Evolutionary conservation across 208 protist genomes (phyloP).

Genomic region (Trypanosoma grayi): DNA sequence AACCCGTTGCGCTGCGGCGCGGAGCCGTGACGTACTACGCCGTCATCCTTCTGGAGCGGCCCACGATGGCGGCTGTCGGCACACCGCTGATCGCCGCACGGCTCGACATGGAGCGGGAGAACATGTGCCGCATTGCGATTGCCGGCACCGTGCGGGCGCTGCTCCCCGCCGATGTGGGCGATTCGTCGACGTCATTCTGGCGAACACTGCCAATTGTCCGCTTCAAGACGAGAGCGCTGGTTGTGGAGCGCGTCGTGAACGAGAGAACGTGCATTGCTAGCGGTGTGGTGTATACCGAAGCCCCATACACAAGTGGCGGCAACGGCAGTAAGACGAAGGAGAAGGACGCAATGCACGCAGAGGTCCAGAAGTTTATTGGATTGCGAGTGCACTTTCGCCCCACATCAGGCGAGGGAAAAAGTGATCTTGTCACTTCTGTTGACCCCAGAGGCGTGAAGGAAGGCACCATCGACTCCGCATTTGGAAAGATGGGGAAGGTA

Average conservation of each 20-base stretch:
- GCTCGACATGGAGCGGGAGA: slow-evolving; percentile 67
- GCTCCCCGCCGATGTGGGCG: slow-evolving; percentile 10
- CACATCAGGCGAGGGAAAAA: neutral
- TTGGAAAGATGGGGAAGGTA: slow-evolving; percentile 83
- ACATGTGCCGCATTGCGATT: slow-evolving; percentile 74
- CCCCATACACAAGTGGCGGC: neutral
- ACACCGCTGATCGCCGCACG: slow-evolving; percentile 62
- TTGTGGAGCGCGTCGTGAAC: slow-evolving; percentile 69
- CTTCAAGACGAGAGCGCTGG: slow-evolving; percentile 36
- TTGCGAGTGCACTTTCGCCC: slow-evolving; percentile 50
- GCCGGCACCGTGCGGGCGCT: slow-evolving; percentile 43
- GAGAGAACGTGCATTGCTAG: slow-evolving; percentile 64
- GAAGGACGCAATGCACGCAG: slow-evolving; percentile 49
- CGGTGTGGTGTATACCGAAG: slow-evolving; percentile 40
- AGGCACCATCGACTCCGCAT: slow-evolving; percentile 67
- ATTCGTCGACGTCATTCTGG: slow-evolving; percentile 26
- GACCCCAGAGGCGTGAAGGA: slow-evolving; percentile 1
- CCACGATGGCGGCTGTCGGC: slow-evolving; percentile 31
- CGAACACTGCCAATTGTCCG: slow-evolving; percentile 53
- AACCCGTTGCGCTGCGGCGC: slow-evolving; percentile 24
- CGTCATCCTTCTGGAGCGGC: slow-evolving; percentile 58
- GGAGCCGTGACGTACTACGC: slow-evolving; percentile 43
- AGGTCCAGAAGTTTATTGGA: slow-evolving; percentile 75
- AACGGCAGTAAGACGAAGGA: slow-evolving; percentile 10
- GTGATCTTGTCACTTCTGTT: neutral